Base-by-base conservation (phyloP, 164 flowering plant genomes). In the Aristolochia fimbriata region DNA sequence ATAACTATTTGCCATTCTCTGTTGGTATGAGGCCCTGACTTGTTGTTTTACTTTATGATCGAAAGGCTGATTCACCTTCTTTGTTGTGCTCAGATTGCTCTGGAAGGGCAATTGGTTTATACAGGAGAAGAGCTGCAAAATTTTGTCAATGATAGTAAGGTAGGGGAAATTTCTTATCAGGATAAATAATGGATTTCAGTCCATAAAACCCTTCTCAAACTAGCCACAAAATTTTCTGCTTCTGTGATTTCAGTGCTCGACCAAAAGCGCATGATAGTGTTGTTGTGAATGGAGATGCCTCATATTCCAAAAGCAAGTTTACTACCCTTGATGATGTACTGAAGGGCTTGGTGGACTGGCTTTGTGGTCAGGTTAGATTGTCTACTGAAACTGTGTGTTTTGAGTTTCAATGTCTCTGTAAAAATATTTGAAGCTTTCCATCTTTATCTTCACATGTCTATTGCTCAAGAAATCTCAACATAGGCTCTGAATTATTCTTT, bases 101-200 rank as follows among this genome's bases (percentile, higher is more conserved):
- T 81, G 89, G 93, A 86, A 78, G 66, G 95, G 93, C 43, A 93
- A 85, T 62, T 93, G 96, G 97, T 93, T 85, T 81, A 82, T 85
- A 61, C 96, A 90, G 72, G 97, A 90, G 80, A 93, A 83, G 78
- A 86, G 97, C 80, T 93, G 95, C 70, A 88, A 80, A 83, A 86
- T 88, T 76, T 80, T 93, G 65, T 73, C 93, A 47, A 45, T 74
- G 62, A 73, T 90, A 55, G 76, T 88, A 54, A 86, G 96, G 98
- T 51, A 20, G 43, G 22, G 52, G 21, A n/a, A 45, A n/a, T 25
- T 30, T 45, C 45, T 56, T 23, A 27, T 33, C n/a, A n/a, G 19
- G 10, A 8, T 1, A 25, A 31, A 19, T 45, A 11, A 17, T 27
- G 5, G 23, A 33, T 16, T 60, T 49, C 47, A 50, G 20, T 31